Base-by-base conservation (phyloP, 441 rosid genomes). In the Mallotus japonicus region DNA sequence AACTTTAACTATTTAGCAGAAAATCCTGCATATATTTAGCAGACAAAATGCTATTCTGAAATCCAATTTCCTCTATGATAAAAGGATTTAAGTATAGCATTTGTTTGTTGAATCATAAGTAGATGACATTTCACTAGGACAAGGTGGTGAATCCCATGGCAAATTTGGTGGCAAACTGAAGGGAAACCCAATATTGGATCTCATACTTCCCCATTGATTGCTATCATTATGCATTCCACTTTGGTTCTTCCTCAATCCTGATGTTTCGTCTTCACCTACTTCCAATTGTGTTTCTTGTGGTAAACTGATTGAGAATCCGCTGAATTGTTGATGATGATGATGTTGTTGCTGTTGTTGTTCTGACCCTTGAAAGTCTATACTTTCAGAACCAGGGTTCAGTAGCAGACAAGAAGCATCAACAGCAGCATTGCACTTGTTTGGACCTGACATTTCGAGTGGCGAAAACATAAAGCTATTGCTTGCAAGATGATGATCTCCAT, bases 61-160 rank as follows among this genome's bases (percentile, higher is more conserved):
- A 72, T 57, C 76, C 76, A 67, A 75, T 66, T 32, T 65, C 56
- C 17, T 32, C 37, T 37, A 16, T 14, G 28, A 53, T 16, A 32
- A 61, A 53, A 57, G 65, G 78, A 74, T 80, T 78, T 56, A 89
- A 75, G 85, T 82, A 70, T 86, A 83, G 85, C 88, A 81, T 81
- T 85, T 88, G 81, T 82, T 78, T 59, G 88, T 73, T 50, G 95
- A 83, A 72, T 34, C 40, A 34, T 79, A 85, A 70, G 87, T 74
- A n/a, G 90, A 79, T 56, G 91, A 84, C 61, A 85, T 84, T 70
- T 86, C 85, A 60, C 86, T 85, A 20, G 84, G 89, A 75, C 88
- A 83, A 0, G 81, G 74, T 14, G 86, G 87, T 65, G 88, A 87
- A 73, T 86, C 95, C 90, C 91, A 88, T 34, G 80, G 69, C 15